Base-by-base conservation (phyloP, 2,329 filamentous ascomycete species). In the Xylariaceae sp. region DNA sequence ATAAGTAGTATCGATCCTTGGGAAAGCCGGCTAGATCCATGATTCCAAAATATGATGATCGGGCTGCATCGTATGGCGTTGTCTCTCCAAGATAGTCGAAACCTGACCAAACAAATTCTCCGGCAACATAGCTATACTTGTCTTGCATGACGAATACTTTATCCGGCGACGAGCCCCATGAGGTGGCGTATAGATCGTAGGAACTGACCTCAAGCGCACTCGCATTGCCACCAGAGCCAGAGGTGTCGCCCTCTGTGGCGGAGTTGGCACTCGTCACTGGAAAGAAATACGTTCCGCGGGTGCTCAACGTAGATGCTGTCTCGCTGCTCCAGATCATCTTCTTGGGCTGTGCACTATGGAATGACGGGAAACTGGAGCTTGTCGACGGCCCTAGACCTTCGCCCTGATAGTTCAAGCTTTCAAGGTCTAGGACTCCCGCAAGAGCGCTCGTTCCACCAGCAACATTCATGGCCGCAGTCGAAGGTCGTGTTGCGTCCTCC, bases 361-460 rank as follows among this genome's bases (percentile, higher is more conserved):
- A 80, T 42, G 37, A 50, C 2, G 52, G 50, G 16, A 49, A 55
- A 1, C 47, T 22, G 0, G 45, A 50, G 10, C 14, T 19, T n/a
- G 11, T 37, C 3, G 50, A 50, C 3, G 44, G 45, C 1, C 52
- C 52, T 1, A 11, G 32, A 2, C 76, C 75, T 40, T 76, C 73
- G 41, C 76, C 76, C 53, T 79, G 76, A 59, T 79, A 80, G 61
- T 80, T 80, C 5, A 79, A 56, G 17, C 70, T 68, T n/a, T 73
- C 58, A 35, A 79, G 62, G 53, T 79, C 75, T 25, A 77, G 49
- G 2, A 64, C 61, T 0, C 55, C 47, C 2, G 71, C 60, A 23
- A 78, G 66, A 0, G 67, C 52, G 33, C 57, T 65, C 23, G 62
- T 60, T 0, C 74, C 64, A 2, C 59, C 53, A 4, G 74, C 76